Conservation (phyloP, 176 grass and related monocot genomes). For the Panicum miliaceum region DNA sequence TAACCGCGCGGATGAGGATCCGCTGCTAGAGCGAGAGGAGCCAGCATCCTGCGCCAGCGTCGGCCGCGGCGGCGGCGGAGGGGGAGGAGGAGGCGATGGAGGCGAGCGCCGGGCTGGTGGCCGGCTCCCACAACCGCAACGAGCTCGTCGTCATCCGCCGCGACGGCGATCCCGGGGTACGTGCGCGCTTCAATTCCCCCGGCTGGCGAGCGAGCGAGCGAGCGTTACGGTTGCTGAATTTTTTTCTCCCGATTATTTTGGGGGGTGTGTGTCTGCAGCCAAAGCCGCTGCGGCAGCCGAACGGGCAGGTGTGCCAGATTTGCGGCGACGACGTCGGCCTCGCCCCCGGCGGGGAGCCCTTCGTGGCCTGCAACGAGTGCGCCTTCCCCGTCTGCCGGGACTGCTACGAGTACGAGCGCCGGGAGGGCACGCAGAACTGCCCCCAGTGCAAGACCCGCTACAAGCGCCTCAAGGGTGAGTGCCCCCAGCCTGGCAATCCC, state of each 20-base stretch:
- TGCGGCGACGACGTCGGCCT: constrained; percentile 63
- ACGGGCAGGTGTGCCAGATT: constrained; percentile 71
- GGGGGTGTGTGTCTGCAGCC: constrained; percentile 26
- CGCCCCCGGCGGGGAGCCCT: constrained; percentile 56
- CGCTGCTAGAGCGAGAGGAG: constrained; percentile 17
- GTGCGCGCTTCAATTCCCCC: not conserved
- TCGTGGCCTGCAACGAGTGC: constrained; percentile 79
- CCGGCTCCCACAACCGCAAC: constrained; percentile 92
- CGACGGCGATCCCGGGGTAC: constrained; percentile 90
- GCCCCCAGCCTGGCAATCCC: not conserved
- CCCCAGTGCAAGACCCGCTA: constrained; percentile 75
- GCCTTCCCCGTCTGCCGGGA: constrained; percentile 72
- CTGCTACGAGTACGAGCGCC: constrained; percentile 78
- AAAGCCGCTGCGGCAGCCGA: constrained; percentile 34
- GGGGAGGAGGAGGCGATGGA: constrained; percentile 58
- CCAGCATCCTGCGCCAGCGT: not conserved
- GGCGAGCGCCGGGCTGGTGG: constrained; percentile 84
- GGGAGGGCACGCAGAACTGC: constrained; percentile 72
- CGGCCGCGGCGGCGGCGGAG: not conserved
- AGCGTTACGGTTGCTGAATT: constrained; percentile 26
- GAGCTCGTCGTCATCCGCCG: constrained; percentile 93
- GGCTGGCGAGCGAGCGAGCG: not conserved
- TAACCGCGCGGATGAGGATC: constrained; percentile 32
- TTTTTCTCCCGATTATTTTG: constrained; percentile 4
- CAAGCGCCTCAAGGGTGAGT: constrained; percentile 67